Percentiles rank a stretch among this genome's conserved stretches.
Conservation (phyloP, 306 rosid genomes). For the Acacia confusa region DNA sequence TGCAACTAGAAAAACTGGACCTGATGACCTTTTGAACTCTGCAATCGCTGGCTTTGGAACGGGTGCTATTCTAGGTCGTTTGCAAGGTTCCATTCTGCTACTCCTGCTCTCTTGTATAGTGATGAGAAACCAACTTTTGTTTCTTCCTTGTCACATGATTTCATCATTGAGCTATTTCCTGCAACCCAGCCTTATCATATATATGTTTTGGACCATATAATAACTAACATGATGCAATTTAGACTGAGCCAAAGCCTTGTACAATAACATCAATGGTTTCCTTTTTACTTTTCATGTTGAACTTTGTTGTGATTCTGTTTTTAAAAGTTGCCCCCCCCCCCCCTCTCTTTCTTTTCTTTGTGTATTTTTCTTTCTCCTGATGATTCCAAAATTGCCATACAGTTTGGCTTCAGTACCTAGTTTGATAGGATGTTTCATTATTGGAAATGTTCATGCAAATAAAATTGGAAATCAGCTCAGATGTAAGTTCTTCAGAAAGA, state of each 20-base stretch:
- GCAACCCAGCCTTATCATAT: constrained; percentile 7
- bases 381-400: constrained; percentile 1
- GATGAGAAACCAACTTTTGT: constrained; percentile 15
- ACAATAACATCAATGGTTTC: background rate
- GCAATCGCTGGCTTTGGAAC: constrained; percentile 80
- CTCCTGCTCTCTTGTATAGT: constrained; percentile 3
- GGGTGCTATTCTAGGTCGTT: constrained; percentile 90
- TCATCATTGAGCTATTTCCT: constrained; percentile 19
- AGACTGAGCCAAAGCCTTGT: constrained; percentile 2
- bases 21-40: constrained; percentile 71
- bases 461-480: background rate
- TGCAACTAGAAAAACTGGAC: constrained; percentile 69
- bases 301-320: background rate
- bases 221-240: background rate
- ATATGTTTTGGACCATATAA: background rate
- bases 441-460: background rate
- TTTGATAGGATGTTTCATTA: background rate
- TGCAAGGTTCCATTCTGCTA: constrained; percentile 64
- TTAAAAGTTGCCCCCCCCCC: background rate
- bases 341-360: background rate
- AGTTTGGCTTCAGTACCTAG: constrained; percentile 1
- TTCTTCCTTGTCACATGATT: background rate
- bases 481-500: background rate
- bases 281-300: background rate
- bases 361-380: background rate